Percentiles rank a stretch among this genome's conserved stretches.
phyloP scores from a whole-genome alignment of 495 filamentous ascomycete genomes.

The Trichoderma reesei region DNA sequence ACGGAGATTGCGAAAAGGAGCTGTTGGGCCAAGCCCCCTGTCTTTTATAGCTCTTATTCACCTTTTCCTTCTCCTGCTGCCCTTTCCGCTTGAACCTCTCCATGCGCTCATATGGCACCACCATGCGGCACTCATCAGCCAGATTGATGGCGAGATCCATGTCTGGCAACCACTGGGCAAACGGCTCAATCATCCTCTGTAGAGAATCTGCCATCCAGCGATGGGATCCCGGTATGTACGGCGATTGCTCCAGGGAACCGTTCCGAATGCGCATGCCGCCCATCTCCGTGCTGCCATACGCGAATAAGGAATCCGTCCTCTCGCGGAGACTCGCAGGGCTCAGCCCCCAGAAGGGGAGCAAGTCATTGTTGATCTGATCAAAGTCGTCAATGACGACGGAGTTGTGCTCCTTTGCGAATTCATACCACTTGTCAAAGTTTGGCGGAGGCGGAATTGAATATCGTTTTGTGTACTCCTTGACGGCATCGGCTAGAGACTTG shows the following conservation, averaged over 20 bases:
- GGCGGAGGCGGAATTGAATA: slow-evolving; percentile 80
- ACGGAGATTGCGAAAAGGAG: neutral
- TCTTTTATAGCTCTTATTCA: neutral
- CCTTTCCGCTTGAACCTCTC: neutral
- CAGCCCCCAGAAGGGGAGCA: slow-evolving; percentile 80
- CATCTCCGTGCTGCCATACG: slow-evolving; percentile 63
- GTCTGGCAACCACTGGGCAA: slow-evolving; percentile 70
- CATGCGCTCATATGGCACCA: slow-evolving; percentile 50
- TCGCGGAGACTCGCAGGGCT: slow-evolving; percentile 60
- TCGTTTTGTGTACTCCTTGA: slow-evolving; percentile 66
- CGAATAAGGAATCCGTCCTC: slow-evolving; percentile 63
- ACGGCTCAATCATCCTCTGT: slow-evolving; percentile 71
- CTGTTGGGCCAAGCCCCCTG: neutral
- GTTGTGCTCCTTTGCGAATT: slow-evolving; percentile 60
- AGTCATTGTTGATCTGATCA: slow-evolving; percentile 69
- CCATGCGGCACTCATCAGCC: slow-evolving; percentile 82
- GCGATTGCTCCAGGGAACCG: slow-evolving; percentile 35
- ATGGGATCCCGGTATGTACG: slow-evolving; percentile 58
- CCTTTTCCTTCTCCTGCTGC: neutral
- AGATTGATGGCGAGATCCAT: slow-evolving; percentile 92
- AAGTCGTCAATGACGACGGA: slow-evolving; percentile 79
- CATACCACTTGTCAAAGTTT: slow-evolving; percentile 87
- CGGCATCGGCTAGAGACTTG: slow-evolving; percentile 57
- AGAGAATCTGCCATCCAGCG: slow-evolving; percentile 52
- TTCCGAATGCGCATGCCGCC: slow-evolving; percentile 38